phyloP scores from a whole-genome alignment of 805 yeast genomes.

The Cyberlindnera petersonii region DNA sequence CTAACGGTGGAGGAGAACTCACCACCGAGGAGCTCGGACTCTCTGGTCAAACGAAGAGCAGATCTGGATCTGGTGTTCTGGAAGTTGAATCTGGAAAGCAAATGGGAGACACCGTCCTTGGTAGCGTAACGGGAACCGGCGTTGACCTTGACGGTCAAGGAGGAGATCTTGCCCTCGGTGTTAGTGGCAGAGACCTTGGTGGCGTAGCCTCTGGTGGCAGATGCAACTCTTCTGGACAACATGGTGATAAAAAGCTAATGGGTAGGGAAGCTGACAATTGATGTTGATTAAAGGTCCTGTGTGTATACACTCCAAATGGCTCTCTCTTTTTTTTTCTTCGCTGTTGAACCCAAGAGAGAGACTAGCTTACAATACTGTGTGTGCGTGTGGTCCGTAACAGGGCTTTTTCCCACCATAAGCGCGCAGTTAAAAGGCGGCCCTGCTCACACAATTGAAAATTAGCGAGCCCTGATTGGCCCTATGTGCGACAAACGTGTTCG shows the following conservation, averaged over 20 bases:
- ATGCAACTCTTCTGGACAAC: constrained; percentile 28
- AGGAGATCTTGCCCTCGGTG: constrained; percentile 60
- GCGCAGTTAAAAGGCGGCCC: constrained; percentile 2
- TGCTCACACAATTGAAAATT: constrained; percentile 24
- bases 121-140: constrained; percentile 78
- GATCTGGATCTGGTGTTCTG: constrained; percentile 79
- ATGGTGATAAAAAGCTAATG: constrained; percentile 6
- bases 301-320: not conserved
- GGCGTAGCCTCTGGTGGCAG: constrained; percentile 33
- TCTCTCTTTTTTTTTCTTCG: constrained; percentile 6
- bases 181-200: constrained; percentile 51
- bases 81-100: constrained; percentile 79
- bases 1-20: constrained; percentile 61
- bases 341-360: constrained; percentile 4
- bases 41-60: constrained; percentile 90
- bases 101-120: constrained; percentile 79
- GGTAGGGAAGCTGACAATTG: not conserved
- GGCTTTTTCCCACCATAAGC: not conserved
- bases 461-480: constrained; percentile 23
- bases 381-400: constrained; percentile 10
- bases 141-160: constrained; percentile 74
- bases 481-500: constrained; percentile 2
- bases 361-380: too few relatives aligned
- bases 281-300: not conserved
- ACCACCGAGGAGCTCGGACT: constrained; percentile 92